Percentiles rank a stretch among this genome's conserved stretches.
Evolutionary conservation across 805 yeast species (phyloP).

Genomic region (Yarrowia divulgata): DNA sequence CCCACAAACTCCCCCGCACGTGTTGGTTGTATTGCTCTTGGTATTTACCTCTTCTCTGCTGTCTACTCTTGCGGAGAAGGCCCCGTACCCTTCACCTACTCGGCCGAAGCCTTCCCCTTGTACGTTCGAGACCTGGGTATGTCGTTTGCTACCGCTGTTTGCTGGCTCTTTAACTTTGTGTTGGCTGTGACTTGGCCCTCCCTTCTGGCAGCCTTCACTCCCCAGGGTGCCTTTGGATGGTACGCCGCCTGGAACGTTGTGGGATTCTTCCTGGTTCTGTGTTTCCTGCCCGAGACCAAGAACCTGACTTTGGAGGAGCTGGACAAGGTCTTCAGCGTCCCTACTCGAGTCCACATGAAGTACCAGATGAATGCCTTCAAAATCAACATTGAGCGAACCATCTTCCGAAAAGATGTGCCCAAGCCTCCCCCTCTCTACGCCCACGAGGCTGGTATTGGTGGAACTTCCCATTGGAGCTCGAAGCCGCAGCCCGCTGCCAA

Average conservation of each 20-base stretch:
- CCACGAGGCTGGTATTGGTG: conserved; percentile 31
- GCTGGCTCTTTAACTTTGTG: conserved; percentile 64
- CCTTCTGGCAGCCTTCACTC: conserved; percentile 66
- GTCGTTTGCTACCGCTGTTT: conserved; percentile 73
- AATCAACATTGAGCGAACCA: conserved; percentile 42
- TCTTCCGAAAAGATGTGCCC: conserved; percentile 43
- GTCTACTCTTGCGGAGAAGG: conserved; percentile 88
- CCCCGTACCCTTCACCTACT: conserved; percentile 87
- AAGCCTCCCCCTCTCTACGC: conserved; percentile 34
- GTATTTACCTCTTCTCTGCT: conserved; percentile 74
- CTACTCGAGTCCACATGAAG: conserved; percentile 60
- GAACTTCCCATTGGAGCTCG: conserved; percentile 25
- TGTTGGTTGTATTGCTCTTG: conserved; percentile 71
- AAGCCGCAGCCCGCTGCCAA: conserved; percentile 1
- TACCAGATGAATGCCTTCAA: conserved; percentile 54
- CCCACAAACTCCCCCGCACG: conserved; percentile 52
- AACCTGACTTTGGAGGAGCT: conserved; percentile 77
- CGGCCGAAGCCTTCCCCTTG: conserved; percentile 84
- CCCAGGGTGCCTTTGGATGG: conserved; percentile 88
- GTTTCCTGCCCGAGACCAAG: conserved; percentile 69
- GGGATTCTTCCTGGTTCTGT: conserved; percentile 65
- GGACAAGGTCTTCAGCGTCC: conserved; percentile 74
- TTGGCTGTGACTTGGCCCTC: conserved; percentile 83
- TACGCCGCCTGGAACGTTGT: conserved; percentile 88
- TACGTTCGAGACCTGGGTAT: conserved; percentile 82